These are phyloP conservation scores for Eucalyptus cloeziana DNA, from an alignment of 345 rosid species.

Conservation along the genomic window DNA sequence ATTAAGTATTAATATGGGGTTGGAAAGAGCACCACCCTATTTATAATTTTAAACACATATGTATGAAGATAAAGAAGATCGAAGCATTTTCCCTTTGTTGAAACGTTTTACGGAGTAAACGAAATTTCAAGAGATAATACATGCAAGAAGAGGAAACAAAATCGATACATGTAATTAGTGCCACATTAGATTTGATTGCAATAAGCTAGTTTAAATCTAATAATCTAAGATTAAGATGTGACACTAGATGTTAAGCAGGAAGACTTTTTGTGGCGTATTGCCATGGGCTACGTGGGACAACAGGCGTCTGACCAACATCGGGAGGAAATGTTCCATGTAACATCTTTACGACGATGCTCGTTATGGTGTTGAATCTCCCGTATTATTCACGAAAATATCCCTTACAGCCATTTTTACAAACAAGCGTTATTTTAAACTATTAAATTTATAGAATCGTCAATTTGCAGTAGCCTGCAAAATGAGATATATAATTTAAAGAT, in stretches of 20 bases:
- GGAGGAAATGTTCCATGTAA: neutral
- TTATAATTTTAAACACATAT: neutral
- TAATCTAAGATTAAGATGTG: neutral
- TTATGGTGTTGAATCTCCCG: neutral
- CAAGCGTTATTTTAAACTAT: accelerated
- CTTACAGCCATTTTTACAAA: neutral
- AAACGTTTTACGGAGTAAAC: neutral
- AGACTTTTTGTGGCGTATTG: neutral
- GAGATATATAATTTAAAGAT: neutral
- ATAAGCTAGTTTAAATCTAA: neutral
- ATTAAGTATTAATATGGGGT: too few relatives aligned
- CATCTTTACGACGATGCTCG: neutral
- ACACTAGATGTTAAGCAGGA: accelerated
- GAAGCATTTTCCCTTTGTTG: neutral
- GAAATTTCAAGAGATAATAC: neutral
- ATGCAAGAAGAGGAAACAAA: neutral
- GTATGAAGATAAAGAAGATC: neutral
- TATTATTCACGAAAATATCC: neutral
- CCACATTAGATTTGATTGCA: neutral
- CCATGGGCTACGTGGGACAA: neutral
- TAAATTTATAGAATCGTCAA: neutral
- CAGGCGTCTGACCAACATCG: neutral
- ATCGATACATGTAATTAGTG: neutral
- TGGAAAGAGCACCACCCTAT: neutral
- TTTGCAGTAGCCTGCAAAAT: neutral